Evolutionary conservation across 129 eudicot genomes (phyloP).

Genomic region (Centella asiatica): DNA sequence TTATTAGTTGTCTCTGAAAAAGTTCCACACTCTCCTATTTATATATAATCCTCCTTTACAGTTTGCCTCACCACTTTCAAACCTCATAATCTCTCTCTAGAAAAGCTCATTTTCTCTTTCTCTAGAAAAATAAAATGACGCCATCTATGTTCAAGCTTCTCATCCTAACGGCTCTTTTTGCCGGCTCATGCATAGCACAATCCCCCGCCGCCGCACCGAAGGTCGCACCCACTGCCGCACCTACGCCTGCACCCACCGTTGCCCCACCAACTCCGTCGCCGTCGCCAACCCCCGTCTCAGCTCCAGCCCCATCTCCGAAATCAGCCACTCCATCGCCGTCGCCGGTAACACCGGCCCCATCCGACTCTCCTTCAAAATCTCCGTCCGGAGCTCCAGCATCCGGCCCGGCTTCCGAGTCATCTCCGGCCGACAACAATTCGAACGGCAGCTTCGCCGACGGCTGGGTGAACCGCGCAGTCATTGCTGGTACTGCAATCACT

Average conservation of each 20-base stretch:
- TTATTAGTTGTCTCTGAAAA: conserved; percentile 10
- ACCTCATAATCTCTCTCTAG: conserved; percentile 5
- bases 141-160: conserved; percentile 29
- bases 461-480: conserved; percentile 30
- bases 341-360: conserved; percentile 26
- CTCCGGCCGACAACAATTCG: conserved; percentile 25
- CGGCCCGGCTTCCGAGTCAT: conserved; percentile 11
- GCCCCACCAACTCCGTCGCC: conserved; percentile 41
- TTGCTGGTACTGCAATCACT: conserved; percentile 40
- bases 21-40: background rate
- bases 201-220: conserved; percentile 57
- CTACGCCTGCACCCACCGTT: conserved; percentile 46
- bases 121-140: conserved; percentile 15
- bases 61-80: background rate
- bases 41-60: conserved; percentile 5
- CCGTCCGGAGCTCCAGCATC: conserved; percentile 23
- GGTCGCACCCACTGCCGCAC: conserved; percentile 50
- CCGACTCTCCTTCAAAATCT: conserved; percentile 10
- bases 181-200: conserved; percentile 62
- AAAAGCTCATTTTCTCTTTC: conserved; percentile 6
- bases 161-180: conserved; percentile 40
- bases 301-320: conserved; percentile 35
- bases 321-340: conserved; percentile 1
- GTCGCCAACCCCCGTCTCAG: conserved; percentile 25
- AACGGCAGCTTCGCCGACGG: conserved; percentile 35